Conservation (phyloP, 108 stramenopile species). For the Schizochytrium sp. region DNA sequence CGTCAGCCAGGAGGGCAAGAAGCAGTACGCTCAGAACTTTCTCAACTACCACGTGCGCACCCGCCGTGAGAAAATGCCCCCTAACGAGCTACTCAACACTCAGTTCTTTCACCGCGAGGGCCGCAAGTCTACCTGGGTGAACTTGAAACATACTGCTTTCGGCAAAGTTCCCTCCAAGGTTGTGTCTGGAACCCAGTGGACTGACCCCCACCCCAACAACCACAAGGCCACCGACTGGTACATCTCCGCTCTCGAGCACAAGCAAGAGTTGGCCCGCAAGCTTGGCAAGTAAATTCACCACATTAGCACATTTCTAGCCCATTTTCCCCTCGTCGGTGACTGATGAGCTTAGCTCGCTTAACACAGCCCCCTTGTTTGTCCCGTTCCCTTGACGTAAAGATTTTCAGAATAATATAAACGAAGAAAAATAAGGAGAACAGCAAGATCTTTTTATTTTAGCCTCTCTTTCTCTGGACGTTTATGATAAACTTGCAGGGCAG, state of each 20-base stretch:
- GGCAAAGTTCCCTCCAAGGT: constrained; percentile 27
- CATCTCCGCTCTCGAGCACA: constrained; percentile 9
- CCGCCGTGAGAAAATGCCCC: neutral
- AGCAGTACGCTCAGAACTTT: constrained; percentile 57
- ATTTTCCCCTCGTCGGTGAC: too few species aligned
- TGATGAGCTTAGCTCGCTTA: too few species aligned
- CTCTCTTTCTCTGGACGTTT: too few species aligned
- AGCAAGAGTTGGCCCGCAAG: constrained; percentile 61
- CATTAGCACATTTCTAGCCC: neutral
- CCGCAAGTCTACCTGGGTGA: constrained; percentile 51
- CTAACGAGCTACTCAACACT: constrained; percentile 34
- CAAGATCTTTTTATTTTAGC: too few species aligned
- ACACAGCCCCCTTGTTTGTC: too few species aligned
- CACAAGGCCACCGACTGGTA: constrained; percentile 58
- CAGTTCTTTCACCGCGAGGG: constrained; percentile 54
- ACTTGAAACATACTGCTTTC: constrained; percentile 38
- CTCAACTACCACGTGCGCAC: constrained; percentile 56
- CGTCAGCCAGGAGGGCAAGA: constrained; percentile 13
- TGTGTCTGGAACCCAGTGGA: constrained; percentile 33
- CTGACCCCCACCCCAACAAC: constrained; percentile 59
- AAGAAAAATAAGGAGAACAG: too few species aligned
- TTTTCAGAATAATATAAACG: too few species aligned
- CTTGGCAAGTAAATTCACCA: constrained; percentile 46
- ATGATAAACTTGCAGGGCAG: too few species aligned
- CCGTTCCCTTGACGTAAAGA: too few species aligned